Conservation (phyloP, 2,329 filamentous ascomycete species). For the Nigrograna mackinnonii region DNA sequence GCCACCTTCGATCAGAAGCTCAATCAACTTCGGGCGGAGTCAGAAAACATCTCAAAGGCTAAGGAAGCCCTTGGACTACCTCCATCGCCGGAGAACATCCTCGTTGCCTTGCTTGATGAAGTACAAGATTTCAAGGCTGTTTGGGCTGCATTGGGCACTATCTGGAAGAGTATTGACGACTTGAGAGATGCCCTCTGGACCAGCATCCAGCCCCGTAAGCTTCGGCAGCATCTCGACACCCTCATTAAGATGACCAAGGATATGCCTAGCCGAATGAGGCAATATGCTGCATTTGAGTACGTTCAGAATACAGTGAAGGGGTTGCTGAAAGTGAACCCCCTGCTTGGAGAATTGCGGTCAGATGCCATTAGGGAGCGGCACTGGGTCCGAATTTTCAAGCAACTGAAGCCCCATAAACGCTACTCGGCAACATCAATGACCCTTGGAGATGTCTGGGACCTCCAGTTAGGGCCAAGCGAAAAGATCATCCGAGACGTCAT, state of each 20-base stretch:
- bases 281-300: constrained; percentile 99
- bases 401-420: constrained; percentile 86
- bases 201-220: constrained; percentile 91
- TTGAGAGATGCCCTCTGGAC: constrained; percentile 92
- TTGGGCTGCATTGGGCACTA: constrained; percentile 92
- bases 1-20: constrained; percentile 83
- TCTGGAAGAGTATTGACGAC: constrained; percentile 95
- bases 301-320: constrained; percentile 89
- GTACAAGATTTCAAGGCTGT: constrained; percentile 99
- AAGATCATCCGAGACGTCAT: constrained; percentile 90
- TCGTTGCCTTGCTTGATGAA: constrained; percentile 87
- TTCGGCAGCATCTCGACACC: constrained; percentile 84
- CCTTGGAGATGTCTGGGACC: constrained; percentile 97
- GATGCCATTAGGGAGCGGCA: constrained; percentile 96
- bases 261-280: constrained; percentile 98
- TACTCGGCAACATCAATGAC: constrained; percentile 95
- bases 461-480: constrained; percentile 88
- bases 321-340: constrained; percentile 85
- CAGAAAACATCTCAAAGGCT: constrained; percentile 91
- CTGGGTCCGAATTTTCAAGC: constrained; percentile 98
- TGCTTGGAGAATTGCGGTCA: constrained; percentile 89
- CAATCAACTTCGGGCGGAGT: constrained; percentile 81
- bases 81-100: constrained; percentile 75
- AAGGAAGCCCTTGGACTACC: constrained; percentile 96
- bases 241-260: constrained; percentile 98